phyloP scores from a whole-genome alignment of 805 yeast species.

The Yarrowia divulgata region DNA sequence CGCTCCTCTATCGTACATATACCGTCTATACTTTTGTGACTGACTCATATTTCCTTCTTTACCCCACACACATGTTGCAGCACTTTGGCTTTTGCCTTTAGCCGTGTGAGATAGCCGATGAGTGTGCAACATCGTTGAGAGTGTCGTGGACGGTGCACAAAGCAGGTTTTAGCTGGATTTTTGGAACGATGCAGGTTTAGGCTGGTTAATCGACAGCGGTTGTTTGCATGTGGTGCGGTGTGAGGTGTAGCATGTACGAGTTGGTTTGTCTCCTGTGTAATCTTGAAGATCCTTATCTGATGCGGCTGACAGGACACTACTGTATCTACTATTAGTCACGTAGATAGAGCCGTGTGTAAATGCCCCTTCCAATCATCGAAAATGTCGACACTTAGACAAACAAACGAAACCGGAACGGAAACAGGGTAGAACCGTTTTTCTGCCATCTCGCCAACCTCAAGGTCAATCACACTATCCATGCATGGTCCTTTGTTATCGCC shows the following conservation, averaged over 20 bases:
- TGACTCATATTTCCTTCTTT: constrained; percentile 1
- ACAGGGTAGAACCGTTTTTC: background rate
- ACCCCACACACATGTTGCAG: constrained; percentile 24
- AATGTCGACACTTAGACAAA: background rate
- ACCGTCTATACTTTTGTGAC: background rate
- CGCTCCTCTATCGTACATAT: constrained; percentile 4
- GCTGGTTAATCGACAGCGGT: background rate
- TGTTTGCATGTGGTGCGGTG: too few species aligned
- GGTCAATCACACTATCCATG: constrained; percentile 8
- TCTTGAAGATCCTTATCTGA: too few species aligned
- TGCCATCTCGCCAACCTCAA: constrained; percentile 14
- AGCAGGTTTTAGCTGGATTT: constrained; percentile 20
- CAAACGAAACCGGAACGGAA: background rate
- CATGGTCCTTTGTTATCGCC: background rate
- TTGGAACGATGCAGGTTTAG: background rate
- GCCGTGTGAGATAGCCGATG: constrained; percentile 6
- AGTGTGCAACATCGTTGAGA: background rate
- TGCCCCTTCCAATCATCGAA: too few species aligned
- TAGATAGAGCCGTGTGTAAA: background rate
- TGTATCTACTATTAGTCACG: background rate
- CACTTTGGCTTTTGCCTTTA: constrained; percentile 5
- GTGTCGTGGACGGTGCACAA: constrained; percentile 3
- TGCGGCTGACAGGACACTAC: background rate
- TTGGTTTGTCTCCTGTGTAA: too few species aligned
- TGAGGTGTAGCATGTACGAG: too few species aligned